phyloP scores from a whole-genome alignment of 495 filamentous ascomycete genomes.

The Lophiotrema nucula region DNA sequence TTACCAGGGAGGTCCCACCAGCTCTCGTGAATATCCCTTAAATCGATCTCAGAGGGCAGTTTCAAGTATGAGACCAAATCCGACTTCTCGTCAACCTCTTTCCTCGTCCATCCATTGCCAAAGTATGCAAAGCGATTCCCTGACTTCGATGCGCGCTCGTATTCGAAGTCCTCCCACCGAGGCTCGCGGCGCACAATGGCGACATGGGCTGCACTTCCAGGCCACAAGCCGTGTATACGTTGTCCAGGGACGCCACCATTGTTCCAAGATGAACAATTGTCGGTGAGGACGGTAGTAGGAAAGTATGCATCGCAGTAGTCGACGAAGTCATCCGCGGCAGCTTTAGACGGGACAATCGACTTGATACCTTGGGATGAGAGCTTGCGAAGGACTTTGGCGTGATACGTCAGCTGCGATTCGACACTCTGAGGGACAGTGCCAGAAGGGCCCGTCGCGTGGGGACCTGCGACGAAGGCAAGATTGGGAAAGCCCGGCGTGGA shows the following conservation, averaged over 20 bases:
- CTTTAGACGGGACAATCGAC: slow-evolving; percentile 52
- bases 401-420: slow-evolving; percentile 60
- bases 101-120: slow-evolving; percentile 56
- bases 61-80: slow-evolving; percentile 54
- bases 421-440: slow-evolving; percentile 53
- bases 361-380: slow-evolving; percentile 61
- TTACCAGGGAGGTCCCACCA: slow-evolving; percentile 48
- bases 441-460: slow-evolving; percentile 50
- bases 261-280: slow-evolving; percentile 69
- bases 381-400: slow-evolving; percentile 65
- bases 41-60: slow-evolving; percentile 42
- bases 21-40: slow-evolving; percentile 50
- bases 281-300: slow-evolving; percentile 58
- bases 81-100: slow-evolving; percentile 42
- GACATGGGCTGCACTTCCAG: slow-evolving; percentile 59
- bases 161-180: slow-evolving; percentile 73
- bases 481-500: slow-evolving; percentile 66
- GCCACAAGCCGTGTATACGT: slow-evolving; percentile 64
- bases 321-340: slow-evolving; percentile 62
- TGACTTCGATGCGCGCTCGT: slow-evolving; percentile 50
- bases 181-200: slow-evolving; percentile 59
- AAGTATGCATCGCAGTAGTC: slow-evolving; percentile 63
- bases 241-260: slow-evolving; percentile 60
- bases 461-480: slow-evolving; percentile 54
- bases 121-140: slow-evolving; percentile 59